phyloP scores from a whole-genome alignment of 2,329 filamentous ascomycete genomes.

The Botrytis tulipae region DNA sequence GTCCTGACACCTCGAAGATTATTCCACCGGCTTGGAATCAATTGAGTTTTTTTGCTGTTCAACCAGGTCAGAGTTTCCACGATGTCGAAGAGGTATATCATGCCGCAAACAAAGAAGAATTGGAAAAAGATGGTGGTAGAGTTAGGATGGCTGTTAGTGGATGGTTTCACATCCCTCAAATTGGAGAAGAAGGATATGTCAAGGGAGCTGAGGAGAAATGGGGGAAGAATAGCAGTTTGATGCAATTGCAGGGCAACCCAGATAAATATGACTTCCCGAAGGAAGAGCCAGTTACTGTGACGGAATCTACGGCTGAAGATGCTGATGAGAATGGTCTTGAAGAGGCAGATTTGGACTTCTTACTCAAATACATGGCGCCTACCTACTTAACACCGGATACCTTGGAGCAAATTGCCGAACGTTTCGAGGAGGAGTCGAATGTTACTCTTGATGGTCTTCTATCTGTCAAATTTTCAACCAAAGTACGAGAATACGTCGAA shows the following conservation, averaged over 20 bases:
- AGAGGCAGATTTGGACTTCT: constrained; percentile 79
- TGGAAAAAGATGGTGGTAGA: constrained; percentile 67
- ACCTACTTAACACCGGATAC: constrained; percentile 91
- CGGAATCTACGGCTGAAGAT: constrained; percentile 29
- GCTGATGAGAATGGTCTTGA: constrained; percentile 60
- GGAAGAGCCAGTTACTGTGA: constrained; percentile 52
- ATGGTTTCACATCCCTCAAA: constrained; percentile 97
- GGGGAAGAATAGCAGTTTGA: constrained; percentile 84
- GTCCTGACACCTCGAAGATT: constrained; percentile 72
- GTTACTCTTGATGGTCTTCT: constrained; percentile 80
- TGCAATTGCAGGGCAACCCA: constrained; percentile 87
- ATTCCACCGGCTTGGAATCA: constrained; percentile 98
- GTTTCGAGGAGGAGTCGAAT: constrained; percentile 80
- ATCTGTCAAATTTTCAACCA: constrained; percentile 70
- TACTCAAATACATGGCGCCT: constrained; percentile 86
- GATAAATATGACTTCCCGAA: constrained; percentile 85
- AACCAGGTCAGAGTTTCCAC: constrained; percentile 98
- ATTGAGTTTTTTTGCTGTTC: constrained; percentile 95
- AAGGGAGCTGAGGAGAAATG: constrained; percentile 84
- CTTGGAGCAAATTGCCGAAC: constrained; percentile 74
- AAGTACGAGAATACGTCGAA: constrained; percentile 69
- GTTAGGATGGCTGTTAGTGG: constrained; percentile 97
- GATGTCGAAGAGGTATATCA: constrained; percentile 98
- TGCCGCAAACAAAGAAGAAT: constrained; percentile 56
- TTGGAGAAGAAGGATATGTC: constrained; percentile 89